Evolutionary conservation across 1,284 basidiomycete species (phyloP).

Genomic region (Anthracocystis panici-leucophaei): DNA sequence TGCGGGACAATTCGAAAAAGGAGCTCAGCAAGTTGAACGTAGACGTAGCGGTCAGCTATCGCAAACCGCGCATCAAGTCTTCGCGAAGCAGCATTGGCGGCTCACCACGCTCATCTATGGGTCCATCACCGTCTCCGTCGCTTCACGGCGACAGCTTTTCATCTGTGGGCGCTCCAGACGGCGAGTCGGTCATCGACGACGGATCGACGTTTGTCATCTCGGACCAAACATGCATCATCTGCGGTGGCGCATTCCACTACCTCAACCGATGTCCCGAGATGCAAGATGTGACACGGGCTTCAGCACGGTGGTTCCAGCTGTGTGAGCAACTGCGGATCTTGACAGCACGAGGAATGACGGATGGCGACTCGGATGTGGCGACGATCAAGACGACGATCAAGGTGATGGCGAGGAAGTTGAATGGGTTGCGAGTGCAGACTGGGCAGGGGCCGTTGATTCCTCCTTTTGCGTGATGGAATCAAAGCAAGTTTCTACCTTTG

Average conservation of each 20-base stretch:
- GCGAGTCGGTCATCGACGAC: not conserved
- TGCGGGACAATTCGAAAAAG: constrained; percentile 21
- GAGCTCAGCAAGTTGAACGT: constrained; percentile 32
- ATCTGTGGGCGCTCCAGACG: not conserved
- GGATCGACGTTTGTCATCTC: constrained; percentile 12
- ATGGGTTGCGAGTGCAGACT: constrained; percentile 12
- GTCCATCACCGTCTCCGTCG: constrained; percentile 21
- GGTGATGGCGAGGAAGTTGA: constrained; percentile 43
- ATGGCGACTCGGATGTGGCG: constrained; percentile 37
- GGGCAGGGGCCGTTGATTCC: constrained; percentile 21
- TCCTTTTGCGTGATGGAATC: constrained; percentile 21
- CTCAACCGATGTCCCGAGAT: constrained; percentile 43
- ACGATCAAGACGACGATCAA: constrained; percentile 40
- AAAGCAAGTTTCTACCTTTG: not conserved
- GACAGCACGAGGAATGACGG: constrained; percentile 15
- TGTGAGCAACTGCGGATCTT: constrained; percentile 32
- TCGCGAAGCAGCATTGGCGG: constrained; percentile 24
- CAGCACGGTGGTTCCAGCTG: constrained; percentile 41
- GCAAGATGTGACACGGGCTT: constrained; percentile 29
- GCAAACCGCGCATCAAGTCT: constrained; percentile 32
- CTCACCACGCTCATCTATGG: constrained; percentile 27
- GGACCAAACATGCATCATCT: constrained; percentile 44
- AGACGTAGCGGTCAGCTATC: constrained; percentile 32
- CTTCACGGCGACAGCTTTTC: constrained; percentile 11
- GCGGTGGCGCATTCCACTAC: constrained; percentile 45